Evolutionary conservation across 176 grass and related monocot genomes (phyloP).

Genomic region (Aegilops bicornis): DNA sequence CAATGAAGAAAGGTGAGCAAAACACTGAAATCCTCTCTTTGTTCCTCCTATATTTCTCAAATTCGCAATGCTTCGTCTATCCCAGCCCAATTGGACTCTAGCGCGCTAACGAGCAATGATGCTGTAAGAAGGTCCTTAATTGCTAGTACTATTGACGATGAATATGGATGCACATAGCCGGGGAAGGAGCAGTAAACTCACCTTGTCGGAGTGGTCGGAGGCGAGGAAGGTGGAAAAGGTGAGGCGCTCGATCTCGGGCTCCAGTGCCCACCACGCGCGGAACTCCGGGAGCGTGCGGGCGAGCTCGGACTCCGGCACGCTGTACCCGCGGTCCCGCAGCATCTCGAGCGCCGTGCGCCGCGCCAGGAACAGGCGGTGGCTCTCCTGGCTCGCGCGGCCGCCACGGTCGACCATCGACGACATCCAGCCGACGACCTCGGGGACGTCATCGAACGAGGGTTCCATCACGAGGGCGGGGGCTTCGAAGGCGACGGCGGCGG

Average conservation of each 20-base stretch:
- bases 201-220: conserved; percentile 62
- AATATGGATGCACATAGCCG: background rate
- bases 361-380: conserved; percentile 77
- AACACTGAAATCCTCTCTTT: background rate
- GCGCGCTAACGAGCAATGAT: background rate
- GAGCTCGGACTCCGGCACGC: conserved; percentile 46
- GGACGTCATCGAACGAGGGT: background rate
- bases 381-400: conserved; percentile 60
- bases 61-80: background rate
- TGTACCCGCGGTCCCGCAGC: conserved; percentile 78
- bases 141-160: background rate
- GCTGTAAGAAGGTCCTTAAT: background rate
- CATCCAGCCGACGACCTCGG: conserved; percentile 45
- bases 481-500: background rate
- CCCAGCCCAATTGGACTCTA: background rate
- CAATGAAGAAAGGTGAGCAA: background rate
- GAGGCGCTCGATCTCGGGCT: conserved; percentile 52
- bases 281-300: conserved; percentile 68
- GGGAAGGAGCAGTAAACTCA: background rate
- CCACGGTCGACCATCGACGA: conserved; percentile 53
- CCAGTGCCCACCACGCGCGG: conserved; percentile 57
- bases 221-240: conserved; percentile 43
- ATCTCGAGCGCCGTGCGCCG: conserved; percentile 86
- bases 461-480: background rate
- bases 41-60: background rate